Evolutionary conservation across 139 green algal species (phyloP), one percentile per base, ranked within the genome.

Genomic region (Micractinium sp.): DNA sequence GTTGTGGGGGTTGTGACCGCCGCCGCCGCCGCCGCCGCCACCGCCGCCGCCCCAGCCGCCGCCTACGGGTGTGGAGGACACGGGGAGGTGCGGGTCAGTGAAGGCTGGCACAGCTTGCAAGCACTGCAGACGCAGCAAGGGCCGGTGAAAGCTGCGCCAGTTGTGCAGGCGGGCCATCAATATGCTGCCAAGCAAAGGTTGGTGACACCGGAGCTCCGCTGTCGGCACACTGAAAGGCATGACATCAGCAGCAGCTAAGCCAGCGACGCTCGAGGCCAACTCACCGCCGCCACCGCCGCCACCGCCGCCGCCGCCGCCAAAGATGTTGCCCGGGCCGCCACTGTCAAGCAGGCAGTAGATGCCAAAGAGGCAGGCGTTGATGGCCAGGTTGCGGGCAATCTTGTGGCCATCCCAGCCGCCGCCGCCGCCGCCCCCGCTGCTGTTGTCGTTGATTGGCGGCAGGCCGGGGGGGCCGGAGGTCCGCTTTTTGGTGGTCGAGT

Each of bases 401-500:
- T 89, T 88, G 69, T 77, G 63, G 67, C 86, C 89, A 39, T 93
- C 89, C 92, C 92, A 94, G n/a, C 89, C 89, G n/a, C 85, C 91
- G 33, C 92, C 92, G 35, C 92, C 92, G 22, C 92, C 92, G 2
- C 92, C 92, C 33, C 92, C 89, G 77, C 85, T 73, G 77, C 87
- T 73, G 76, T 94, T 94, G 31, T 77, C 38, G 67, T 86, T 88
- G 27, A 94, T 92, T 3, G 92, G 92, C n/a, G 92, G 92, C 84
- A 94, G 89, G n/a, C 81, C 81, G n/a, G 92, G 92, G 5, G 92
- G 92, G 7, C 92, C 92, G 25, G 91, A 86, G 1, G 85, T 90
- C 15, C 92, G 87, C 84, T 93, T 94, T 60, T 94, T 94, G 25
- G 91, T 94, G 29, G 71, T 82, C 15, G 87, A 89, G 79, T 94